A percentile compares a stretch with the other conserved stretches of the same genome.
phyloP scores from a whole-genome alignment of 2,329 filamentous ascomycete species.

The Paramyrothecium sp. region DNA sequence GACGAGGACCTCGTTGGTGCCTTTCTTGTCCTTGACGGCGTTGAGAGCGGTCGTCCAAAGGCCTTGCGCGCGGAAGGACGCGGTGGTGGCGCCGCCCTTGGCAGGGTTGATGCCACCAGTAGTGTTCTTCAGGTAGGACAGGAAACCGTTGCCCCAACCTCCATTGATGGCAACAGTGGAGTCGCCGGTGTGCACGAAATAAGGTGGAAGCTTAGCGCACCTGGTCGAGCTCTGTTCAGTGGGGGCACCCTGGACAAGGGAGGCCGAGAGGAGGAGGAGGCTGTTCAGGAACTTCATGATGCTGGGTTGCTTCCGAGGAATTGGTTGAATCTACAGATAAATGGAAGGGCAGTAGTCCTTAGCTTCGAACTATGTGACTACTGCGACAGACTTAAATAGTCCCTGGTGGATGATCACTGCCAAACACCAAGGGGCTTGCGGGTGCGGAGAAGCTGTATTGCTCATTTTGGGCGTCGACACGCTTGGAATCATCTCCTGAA shows the following conservation, averaged over 20 bases:
- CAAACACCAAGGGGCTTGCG: neutral
- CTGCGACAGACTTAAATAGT: neutral
- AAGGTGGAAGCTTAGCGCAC: slow-evolving; percentile 22
- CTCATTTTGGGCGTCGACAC: neutral
- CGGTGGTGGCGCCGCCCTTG: slow-evolving; percentile 54
- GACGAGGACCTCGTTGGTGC: slow-evolving; percentile 23
- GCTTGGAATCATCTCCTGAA: neutral
- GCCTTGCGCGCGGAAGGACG: slow-evolving; percentile 47
- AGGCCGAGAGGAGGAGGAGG: neutral
- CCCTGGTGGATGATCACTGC: neutral
- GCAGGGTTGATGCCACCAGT: slow-evolving; percentile 54
- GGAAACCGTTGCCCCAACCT: slow-evolving; percentile 57
- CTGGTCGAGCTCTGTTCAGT: neutral
- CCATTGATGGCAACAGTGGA: slow-evolving; percentile 43
- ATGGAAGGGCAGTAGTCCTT: neutral
- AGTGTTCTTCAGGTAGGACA: slow-evolving; percentile 43
- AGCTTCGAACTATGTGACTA: neutral
- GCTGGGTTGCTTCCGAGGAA: neutral
- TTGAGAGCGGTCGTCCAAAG: slow-evolving; percentile 49
- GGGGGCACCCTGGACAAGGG: neutral
- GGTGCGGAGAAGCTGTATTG: neutral
- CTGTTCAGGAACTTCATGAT: neutral
- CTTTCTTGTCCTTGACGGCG: slow-evolving; percentile 35
- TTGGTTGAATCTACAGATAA: neutral
- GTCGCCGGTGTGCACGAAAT: slow-evolving; percentile 46